A percentile compares a stretch with the other conserved stretches of the same genome.
Evolutionary conservation across 2,329 filamentous ascomycete species (phyloP).

Genomic region (Diplodia intermedia): DNA sequence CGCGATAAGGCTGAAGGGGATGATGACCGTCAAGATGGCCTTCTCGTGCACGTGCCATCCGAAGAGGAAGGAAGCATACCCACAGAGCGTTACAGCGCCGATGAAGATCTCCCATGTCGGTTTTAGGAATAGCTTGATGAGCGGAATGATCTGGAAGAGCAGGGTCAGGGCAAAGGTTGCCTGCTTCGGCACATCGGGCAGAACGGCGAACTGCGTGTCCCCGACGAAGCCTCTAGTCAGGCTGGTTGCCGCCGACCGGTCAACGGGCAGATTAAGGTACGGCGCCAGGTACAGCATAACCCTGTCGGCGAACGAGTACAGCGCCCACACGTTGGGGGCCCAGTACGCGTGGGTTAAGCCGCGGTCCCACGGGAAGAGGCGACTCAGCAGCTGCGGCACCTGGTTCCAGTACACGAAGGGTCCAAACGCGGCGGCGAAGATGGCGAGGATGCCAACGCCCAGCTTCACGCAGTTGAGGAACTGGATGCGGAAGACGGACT

Average conservation of each 20-base stretch:
- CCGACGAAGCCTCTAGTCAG: slow-evolving; percentile 93
- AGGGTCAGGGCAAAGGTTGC: slow-evolving; percentile 84
- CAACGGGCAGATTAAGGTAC: slow-evolving; percentile 75
- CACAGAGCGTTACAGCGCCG: slow-evolving; percentile 87
- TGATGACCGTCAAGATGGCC: slow-evolving; percentile 89
- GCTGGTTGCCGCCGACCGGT: slow-evolving; percentile 78
- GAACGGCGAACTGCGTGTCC: slow-evolving; percentile 90
- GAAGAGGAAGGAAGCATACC: slow-evolving; percentile 95
- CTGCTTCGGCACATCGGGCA: slow-evolving; percentile 83
- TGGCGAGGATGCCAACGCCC: slow-evolving; percentile 70
- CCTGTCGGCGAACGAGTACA: slow-evolving; percentile 91
- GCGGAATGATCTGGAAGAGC: slow-evolving; percentile 72
- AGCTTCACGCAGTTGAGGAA: slow-evolving; percentile 85
- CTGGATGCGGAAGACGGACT: slow-evolving; percentile 76
- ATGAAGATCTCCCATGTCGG: slow-evolving; percentile 91
- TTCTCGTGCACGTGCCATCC: slow-evolving; percentile 99
- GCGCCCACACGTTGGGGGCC: slow-evolving; percentile 96
- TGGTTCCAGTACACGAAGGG: slow-evolving; percentile 85
- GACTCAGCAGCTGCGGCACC: slow-evolving; percentile 79
- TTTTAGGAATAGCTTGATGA: slow-evolving; percentile 80
- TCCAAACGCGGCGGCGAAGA: slow-evolving; percentile 84
- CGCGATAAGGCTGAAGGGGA: slow-evolving; percentile 92
- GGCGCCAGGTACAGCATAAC: slow-evolving; percentile 84
- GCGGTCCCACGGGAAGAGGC: slow-evolving; percentile 91
- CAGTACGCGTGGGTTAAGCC: slow-evolving; percentile 97